Evolutionary conservation across 225 moss, liverwort and hornwort species (phyloP), one percentile per base, ranked within the genome.

Genomic region (Pseudoscleropodium purum): DNA sequence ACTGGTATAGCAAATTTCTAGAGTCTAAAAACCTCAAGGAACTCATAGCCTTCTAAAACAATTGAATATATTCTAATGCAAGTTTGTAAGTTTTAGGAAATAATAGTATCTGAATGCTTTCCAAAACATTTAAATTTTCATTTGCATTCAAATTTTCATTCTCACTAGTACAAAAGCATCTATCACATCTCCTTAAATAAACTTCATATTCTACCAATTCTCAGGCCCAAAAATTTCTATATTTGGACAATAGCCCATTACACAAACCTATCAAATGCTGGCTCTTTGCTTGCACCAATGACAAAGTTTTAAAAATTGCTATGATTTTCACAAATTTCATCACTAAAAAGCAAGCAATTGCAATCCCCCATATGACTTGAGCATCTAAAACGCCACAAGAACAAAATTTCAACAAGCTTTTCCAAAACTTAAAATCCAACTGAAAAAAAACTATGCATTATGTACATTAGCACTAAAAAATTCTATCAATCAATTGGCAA

Each of bases 391-490:
- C 0, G 6, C 11, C 3, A 36, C 6, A 0, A 60, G 24, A 67
- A 64, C 8, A 67, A 6, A 67, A 67, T 1, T 20, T 36, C 11
- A 67, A 37, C 11, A 20, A 34, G 34, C 10, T 36, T 67, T 67
- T 67, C 11, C 36, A 67, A 20, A 11, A 67, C 10, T 65, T 34
- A 18, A 17, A 65, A 18, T 16, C 15, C 5, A 65, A 1, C 65
- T 17, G 33, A 65, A 9, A 33, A 17, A 34, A 66, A 18, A 10
- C 6, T 19, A 20, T 0, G 2, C 20, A 67, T 67, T 70, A 24
- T 1, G 4, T 36, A 36, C 0, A 0, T 67, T 1, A 36, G 2
- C 11, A 37, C 20, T 36, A 36, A 19, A 19, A 36, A 5, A 20
- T 67, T 20, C 20, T 69, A 24, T 69, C 24, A n/a, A 23, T 69